Evolutionary conservation across 495 filamentous ascomycete species (phyloP), one percentile per base, ranked within the genome.

Genomic region (Astrocystis sublimbata): DNA sequence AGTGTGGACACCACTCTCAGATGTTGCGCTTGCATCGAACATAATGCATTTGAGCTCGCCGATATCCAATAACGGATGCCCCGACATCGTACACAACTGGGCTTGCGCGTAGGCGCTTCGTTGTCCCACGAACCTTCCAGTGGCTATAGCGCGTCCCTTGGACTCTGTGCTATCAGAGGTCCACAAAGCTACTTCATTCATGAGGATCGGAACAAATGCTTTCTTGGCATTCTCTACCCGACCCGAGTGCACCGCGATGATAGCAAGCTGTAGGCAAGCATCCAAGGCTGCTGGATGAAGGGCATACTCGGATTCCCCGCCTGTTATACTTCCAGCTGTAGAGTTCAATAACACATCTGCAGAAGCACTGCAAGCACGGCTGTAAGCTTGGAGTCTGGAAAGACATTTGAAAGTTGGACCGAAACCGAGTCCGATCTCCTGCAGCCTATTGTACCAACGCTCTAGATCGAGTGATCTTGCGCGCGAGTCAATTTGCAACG

Each of bases 271-370:
- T 10, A 73, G 41, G 9, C 62, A 33, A 2, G 46, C 35, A 41
- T 72, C 70, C 0, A 74, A 53, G 10, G 73, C 72, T 2, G 73
- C 61, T 1, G 78, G 78, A 56, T 81, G 77, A 23, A 80, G 63
- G 2, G 78, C 15, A 55, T 73, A 74, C 2, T 65, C 53, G 8
- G 70, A 69, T 55, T 75, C 67, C 13, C 57, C 43, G 17, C 70
- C 66, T n/a, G n/a, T n/a, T n/a, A n/a, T n/a, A 63, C 71, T 74
- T 10, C 55, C n/a, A 12, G 40, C 53, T 6, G 52, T 55, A 4
- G 66, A 56, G 24, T 76, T 67, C 13, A 73, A 65, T 19, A 71
- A 67, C 1, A 57, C 33, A 4, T 61, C 45, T 4, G 59, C 65
- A 2, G 58, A 12, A 7, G 52, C 58, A 1, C 55, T 40, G 23